Percentiles rank a stretch among this genome's conserved stretches.
Conservation (phyloP, 805 yeast genomes). For the Suhomyces prunicola region DNA sequence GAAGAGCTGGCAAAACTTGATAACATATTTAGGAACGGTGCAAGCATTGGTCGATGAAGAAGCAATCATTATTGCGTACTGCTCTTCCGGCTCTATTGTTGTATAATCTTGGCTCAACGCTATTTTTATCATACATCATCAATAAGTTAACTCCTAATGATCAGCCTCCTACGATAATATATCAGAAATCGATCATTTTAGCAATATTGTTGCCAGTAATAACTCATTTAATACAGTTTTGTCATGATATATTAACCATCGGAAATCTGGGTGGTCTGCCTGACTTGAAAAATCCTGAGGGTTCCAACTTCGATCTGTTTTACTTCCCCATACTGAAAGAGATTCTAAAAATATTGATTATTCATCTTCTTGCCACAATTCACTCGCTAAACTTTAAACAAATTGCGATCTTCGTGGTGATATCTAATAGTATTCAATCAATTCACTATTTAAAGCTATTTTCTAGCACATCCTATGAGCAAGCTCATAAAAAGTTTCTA, state of each 20-base stretch:
- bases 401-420: slow-evolving; percentile 8
- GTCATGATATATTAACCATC: slow-evolving; percentile 13
- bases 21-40: background rate
- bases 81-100: background rate
- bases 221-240: slow-evolving; percentile 6
- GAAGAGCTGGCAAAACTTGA: background rate
- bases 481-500: slow-evolving; percentile 14
- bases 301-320: slow-evolving; percentile 8
- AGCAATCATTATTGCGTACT: background rate
- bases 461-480: slow-evolving; percentile 6
- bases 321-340: slow-evolving; percentile 17
- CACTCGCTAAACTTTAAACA: slow-evolving; percentile 6
- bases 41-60: background rate
- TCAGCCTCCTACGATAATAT: background rate
- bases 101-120: background rate
- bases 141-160: slow-evolving; percentile 8
- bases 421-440: slow-evolving; percentile 3
- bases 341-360: slow-evolving; percentile 1
- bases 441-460: background rate
- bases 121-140: slow-evolving; percentile 6
- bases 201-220: slow-evolving; percentile 6
- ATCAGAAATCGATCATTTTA: slow-evolving; percentile 9
- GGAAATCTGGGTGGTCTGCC: background rate
- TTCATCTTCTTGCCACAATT: slow-evolving; percentile 3
- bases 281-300: background rate